Evolutionary conservation across 2,329 filamentous ascomycete genomes (phyloP).

Genomic region (Exophiala viscosa): DNA sequence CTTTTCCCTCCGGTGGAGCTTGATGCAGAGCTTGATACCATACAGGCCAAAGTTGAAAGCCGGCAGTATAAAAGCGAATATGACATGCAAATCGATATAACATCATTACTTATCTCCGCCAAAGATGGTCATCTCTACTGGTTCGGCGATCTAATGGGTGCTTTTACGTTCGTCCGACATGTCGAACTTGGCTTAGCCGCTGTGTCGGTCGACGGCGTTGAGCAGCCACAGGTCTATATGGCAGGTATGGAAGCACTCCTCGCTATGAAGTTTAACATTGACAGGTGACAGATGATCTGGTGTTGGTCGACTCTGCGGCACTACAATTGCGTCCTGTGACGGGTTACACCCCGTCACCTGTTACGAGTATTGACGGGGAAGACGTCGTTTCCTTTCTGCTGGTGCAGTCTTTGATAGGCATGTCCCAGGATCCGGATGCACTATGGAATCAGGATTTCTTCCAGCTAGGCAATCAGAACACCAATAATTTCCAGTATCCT

Average conservation of each 20-base stretch:
- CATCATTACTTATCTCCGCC: constrained; percentile 50
- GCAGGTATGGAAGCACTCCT: constrained; percentile 42
- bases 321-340: constrained; percentile 1
- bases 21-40: constrained; percentile 39
- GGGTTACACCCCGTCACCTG: constrained; percentile 28
- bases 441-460: constrained; percentile 34
- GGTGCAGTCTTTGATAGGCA: constrained; percentile 20
- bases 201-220: constrained; percentile 16
- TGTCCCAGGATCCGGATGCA: constrained; percentile 32
- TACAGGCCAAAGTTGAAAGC: constrained; percentile 42
- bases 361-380: constrained; percentile 32
- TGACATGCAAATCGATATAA: constrained; percentile 54
- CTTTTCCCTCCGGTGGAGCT: constrained; percentile 47
- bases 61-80: constrained; percentile 51
- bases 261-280: constrained; percentile 6
- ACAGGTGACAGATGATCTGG: constrained; percentile 16
- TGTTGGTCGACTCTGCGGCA: constrained; percentile 3
- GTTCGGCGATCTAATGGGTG: constrained; percentile 8
- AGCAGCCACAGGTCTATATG: constrained; percentile 31
- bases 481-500: constrained; percentile 9
- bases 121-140: constrained; percentile 59
- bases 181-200: constrained; percentile 7
- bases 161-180: constrained; percentile 29
- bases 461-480: constrained; percentile 1
- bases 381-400: constrained; percentile 31